Percentiles rank a stretch among this genome's conserved stretches.
Evolutionary conservation across 768 basidiomycete species (phyloP).

Genomic region (Phanerochaete sordida): DNA sequence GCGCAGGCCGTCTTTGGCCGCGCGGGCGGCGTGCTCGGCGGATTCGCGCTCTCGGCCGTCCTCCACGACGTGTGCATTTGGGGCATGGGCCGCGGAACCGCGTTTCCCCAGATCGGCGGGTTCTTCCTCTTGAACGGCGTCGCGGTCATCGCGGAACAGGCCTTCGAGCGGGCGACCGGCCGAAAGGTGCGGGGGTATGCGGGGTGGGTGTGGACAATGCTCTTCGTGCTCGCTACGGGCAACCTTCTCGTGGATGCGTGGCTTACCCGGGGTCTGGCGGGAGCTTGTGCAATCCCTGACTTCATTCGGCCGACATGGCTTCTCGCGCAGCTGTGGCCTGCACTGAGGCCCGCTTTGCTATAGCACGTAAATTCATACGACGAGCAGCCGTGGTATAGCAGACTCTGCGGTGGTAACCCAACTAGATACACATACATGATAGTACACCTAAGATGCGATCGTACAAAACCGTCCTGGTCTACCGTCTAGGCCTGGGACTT

Average conservation of each 20-base stretch:
- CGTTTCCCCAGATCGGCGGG: constrained; percentile 38
- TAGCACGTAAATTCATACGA: not conserved
- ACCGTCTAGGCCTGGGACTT: constrained; percentile 10
- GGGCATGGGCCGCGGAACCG: constrained; percentile 53
- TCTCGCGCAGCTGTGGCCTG: not conserved
- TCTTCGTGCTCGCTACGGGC: constrained; percentile 47
- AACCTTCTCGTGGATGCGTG: constrained; percentile 45
- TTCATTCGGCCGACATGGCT: not conserved
- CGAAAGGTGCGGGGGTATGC: constrained; percentile 40
- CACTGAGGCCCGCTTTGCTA: not conserved
- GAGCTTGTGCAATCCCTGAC: not conserved
- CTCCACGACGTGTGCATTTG: constrained; percentile 57
- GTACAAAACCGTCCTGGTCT: not conserved
- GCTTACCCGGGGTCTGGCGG: constrained; percentile 8
- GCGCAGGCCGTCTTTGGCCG: constrained; percentile 42
- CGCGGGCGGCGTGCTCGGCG: constrained; percentile 48
- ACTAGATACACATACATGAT: not conserved
- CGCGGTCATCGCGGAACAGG: constrained; percentile 46
- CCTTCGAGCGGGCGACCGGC: constrained; percentile 44
- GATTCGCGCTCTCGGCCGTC: constrained; percentile 56
- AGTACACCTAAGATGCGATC: not conserved
- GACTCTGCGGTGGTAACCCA: not conserved
- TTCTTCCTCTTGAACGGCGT: constrained; percentile 60
- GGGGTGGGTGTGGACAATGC: constrained; percentile 50
- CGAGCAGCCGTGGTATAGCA: not conserved